Evolutionary conservation across 177 flowering plant species (phyloP), one percentile per base, ranked within the genome.

Genomic region (Vitis hybrid): DNA sequence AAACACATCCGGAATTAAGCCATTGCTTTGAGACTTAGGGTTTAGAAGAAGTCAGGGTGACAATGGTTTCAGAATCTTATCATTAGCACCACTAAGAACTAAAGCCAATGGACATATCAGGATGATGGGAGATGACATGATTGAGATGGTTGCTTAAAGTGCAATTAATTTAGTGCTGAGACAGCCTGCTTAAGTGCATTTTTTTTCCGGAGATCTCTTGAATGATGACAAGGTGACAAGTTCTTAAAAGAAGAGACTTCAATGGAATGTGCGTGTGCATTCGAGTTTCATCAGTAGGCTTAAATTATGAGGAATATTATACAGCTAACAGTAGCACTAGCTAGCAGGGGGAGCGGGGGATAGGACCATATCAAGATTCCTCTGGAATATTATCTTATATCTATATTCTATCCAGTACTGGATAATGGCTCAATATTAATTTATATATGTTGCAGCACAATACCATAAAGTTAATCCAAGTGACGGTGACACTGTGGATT

Each of bases 131-230:
- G 46, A 35, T 35, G 8, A 4, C 46, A 57, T 57, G 24, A 19
- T n/a, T 0, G 18, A 5, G 49, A 30, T 40, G 6, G 13, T 62
- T 62, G 49, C 65, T 13, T 62, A 35, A 62, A 35, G 65, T 27
- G 15, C 65, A 32, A 62, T 62, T 62, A 62, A 62, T 27, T 62
- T 62, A 62, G 65, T 15, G 14, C 65, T 19, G n/a, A n/a, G 19
- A 56, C 19, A 56, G n/a, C 59, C 59, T 19, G 19, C 59, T 56
- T n/a, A 6, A 19, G 19, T 56, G 19, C 19, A 56, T 56, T 19
- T 56, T 56, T 56, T 56, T 19, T 10, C 21, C n/a, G n/a, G n/a
- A 56, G 18, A 56, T n/a, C 59, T 19, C 59, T 15, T 56, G 59
- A 30, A 62, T 62, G 65, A 62, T 35, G 14, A 30, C 30, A 62